Evolutionary conservation across 2,329 filamentous ascomycete genomes (phyloP).

Genomic region (Ophiostoma tasmaniense): DNA sequence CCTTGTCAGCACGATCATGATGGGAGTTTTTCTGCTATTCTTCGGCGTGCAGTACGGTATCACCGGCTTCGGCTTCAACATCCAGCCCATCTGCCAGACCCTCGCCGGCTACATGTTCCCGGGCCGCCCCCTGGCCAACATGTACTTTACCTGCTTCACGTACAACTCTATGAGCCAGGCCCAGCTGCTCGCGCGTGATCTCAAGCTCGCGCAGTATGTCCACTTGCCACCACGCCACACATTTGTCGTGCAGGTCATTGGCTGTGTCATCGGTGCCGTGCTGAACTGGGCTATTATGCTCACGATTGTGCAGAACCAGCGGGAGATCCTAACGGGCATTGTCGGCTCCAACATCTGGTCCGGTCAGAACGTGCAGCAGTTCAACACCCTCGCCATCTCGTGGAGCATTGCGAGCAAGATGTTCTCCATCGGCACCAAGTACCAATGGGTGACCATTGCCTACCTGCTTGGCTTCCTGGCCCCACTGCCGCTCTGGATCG

Average conservation of each 20-base stretch:
- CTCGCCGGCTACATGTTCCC: constrained; percentile 41
- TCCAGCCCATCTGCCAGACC: constrained; percentile 36
- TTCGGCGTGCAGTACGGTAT: constrained; percentile 33
- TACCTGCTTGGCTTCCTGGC: constrained; percentile 36
- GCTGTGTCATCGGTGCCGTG: constrained; percentile 29
- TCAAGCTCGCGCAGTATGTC: constrained; percentile 33
- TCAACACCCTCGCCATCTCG: constrained; percentile 17
- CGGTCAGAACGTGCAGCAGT: constrained; percentile 34
- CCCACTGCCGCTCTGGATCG: constrained; percentile 37
- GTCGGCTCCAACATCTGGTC: constrained; percentile 34
- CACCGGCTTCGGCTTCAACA: constrained; percentile 34
- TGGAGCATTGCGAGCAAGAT: constrained; percentile 17
- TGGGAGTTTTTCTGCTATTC: constrained; percentile 31
- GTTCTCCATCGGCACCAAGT: constrained; percentile 51
- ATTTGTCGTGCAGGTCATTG: constrained; percentile 36
- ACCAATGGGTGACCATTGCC: constrained; percentile 54
- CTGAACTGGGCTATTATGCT: constrained; percentile 40
- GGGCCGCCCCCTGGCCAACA: constrained; percentile 32
- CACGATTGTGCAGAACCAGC: constrained; percentile 31
- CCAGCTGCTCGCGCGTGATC: constrained; percentile 27
- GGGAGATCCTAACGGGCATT: constrained; percentile 28
- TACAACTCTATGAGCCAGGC: constrained; percentile 29
- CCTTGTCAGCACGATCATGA: constrained; percentile 30
- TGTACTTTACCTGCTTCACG: constrained; percentile 36
- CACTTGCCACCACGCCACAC: constrained; percentile 35